A percentile compares a stretch with the other conserved stretches of the same genome.
These are phyloP conservation scores for barley (Hordeum vulgare) DNA, from an alignment of 176 grass and related monocot species.

Conservation along the genomic window DNA sequence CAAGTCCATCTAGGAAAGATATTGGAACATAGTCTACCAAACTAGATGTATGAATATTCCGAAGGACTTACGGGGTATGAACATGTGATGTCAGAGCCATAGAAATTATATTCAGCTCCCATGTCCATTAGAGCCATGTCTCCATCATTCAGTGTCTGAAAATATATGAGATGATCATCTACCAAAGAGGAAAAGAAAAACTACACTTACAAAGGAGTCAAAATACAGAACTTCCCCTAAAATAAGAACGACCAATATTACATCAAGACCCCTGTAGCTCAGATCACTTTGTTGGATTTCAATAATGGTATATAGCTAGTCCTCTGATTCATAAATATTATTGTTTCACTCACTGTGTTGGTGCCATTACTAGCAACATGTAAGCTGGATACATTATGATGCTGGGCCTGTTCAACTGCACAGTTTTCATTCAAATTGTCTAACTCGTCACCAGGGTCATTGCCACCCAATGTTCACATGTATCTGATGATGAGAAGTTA, in stretches of 20 bases:
- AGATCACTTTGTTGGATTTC: background rate
- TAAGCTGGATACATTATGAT: background rate
- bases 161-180: slow-evolving; percentile 20
- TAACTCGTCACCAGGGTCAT: background rate
- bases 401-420: background rate
- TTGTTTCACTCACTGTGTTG: background rate
- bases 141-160: slow-evolving; percentile 85
- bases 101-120: slow-evolving; percentile 91
- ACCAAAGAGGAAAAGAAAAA: background rate
- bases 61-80: slow-evolving; percentile 85
- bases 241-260: background rate
- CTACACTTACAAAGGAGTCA: background rate
- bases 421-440: background rate
- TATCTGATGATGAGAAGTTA: background rate
- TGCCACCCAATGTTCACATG: slow-evolving; percentile 14
- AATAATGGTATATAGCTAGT: background rate
- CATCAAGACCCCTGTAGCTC: background rate
- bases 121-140: slow-evolving; percentile 93
- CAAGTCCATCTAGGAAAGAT: background rate
- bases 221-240: background rate
- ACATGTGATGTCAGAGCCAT: slow-evolving; percentile 98
- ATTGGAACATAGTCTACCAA: background rate
- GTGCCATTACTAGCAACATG: background rate
- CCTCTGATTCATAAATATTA: background rate
- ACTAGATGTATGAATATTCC: background rate